Base-by-base conservation (phyloP, 164 flowering plant species). In the Berberis vulgaris region DNA sequence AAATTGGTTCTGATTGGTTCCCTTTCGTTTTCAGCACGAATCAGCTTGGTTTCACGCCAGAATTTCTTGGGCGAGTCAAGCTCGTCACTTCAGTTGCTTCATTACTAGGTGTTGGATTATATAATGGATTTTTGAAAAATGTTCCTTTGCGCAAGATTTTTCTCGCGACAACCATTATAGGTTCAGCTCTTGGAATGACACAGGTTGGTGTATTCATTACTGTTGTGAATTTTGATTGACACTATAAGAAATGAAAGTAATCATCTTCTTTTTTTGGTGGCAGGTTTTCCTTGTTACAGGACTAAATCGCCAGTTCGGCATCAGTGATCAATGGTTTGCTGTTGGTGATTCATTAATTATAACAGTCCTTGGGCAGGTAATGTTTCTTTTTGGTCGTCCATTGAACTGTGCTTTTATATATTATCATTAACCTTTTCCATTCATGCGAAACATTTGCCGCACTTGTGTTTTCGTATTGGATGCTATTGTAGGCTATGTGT, bases 261-360 rank as follows among this genome's bases (percentile, higher is more conserved):
- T n/a, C 44, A 5, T 6, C 13, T 39, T 7, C 4, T 8, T 50
- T 8, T 44, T 41, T 60, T 47, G 13, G 57, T 57, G 9, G 8
- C 66, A 75, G 78, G 73, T 93, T 71, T 62, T 90, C 66, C 97
- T 93, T 73, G 94, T 93, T 44, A 90, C 92, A 62, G 98, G 98
- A 67, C 62, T 93, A 60, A 94, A 94, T 73, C 79, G 90, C 66
- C 74, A 88, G 59, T 76, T 94, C 53, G 97, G 98, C 50, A 83
- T 94, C 66, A 91, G 96, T 65, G 97, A 94, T 65, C 95, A 94
- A 78, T 94, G 98, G 98, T 94, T 94, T 80, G 86, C 98, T 0
- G 70, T 94, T 63, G 98, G 98, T 5, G 98, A 94, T 81, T 90
- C 97, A 46, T 75, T 94, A 76, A 83, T 91, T 55, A 55, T 94